Evolutionary conservation across 2,329 filamentous ascomycete genomes (phyloP), one percentile per base, ranked within the genome.

Genomic region (Botrytis fabae): DNA sequence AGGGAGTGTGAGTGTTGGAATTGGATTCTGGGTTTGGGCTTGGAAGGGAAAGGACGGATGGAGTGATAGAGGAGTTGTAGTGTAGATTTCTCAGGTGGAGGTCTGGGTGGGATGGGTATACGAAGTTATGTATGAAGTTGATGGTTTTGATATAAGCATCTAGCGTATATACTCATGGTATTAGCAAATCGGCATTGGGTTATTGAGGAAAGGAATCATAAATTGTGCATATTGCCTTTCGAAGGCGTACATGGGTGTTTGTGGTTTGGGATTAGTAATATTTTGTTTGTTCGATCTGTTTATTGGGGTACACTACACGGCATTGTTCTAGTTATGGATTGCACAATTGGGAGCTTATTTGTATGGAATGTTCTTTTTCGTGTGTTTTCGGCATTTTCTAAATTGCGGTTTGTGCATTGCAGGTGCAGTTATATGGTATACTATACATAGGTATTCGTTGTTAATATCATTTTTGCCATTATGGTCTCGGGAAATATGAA

Each of bases 41-140:
- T 98, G 95, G 79, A 92, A 91, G 81, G 93, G 93, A 2, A 88
- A 83, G 72, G 86, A 87, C 35, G 92, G 93, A 0, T 98, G 95
- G 95, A 87, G 86, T 75, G 87, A 87, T 79, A 88, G 93, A 73
- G 93, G 93, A 0, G 90, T 98, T 80, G 87, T 93, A 70, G 89
- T 92, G 69, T 88, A 75, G 75, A 64, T 14, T 66, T 7, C 22
- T 71, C 20, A 22, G 5, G 22, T 38, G 44, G 22, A n/a, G 44
- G 14, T 64, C 51, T 51, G 9, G 2, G 4, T 20, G 22, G 16
- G 3, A 12, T 22, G 6, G 35, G 25, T 57, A 42, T 68, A 22
- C 51, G 35, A 20, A 42, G 35, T 38, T n/a, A n/a, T 12, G 25
- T 51, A 51, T 28, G 28, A 57, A 57, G 9, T 40, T 57, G 5